Evolutionary conservation across 2,329 filamentous ascomycete species (phyloP), one percentile per base, ranked within the genome.

Genomic region (Zopfia rhizophila): DNA sequence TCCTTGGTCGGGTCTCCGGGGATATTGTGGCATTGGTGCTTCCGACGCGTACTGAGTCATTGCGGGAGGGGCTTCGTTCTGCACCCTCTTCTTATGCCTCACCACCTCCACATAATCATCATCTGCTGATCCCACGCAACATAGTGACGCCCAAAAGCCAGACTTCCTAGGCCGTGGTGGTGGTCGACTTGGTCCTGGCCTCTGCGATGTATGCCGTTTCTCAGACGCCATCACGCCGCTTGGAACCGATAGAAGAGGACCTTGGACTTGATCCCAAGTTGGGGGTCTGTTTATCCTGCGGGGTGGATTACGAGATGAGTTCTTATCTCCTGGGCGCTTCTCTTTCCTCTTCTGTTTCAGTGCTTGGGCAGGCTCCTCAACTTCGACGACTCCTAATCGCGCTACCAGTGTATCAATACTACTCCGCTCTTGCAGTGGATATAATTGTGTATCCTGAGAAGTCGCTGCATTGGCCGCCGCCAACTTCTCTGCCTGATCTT

Each of bases 331-430:
- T 37, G 28, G 53, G 29, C 48, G 60, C 31, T 58, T 45, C 43
- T 65, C 62, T 48, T 55, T 57, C 42, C 56, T 27, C 48, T 50
- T 35, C 46, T 29, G 68, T 55, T 60, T 69, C 43, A 73, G 68
- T 23, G 72, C 71, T 37, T 74, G 70, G 24, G 38, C 55, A 5
- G 55, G 45, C 18, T 70, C 67, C 5, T 86, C 77, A 27, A 91
- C 72, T 32, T 90, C 83, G n/a, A 91, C 69, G 14, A 94, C 76
- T 3, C 91, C 90, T 3, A 97, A 76, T 31, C 89, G 80, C 55
- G 91, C 90, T 29, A 91, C 85, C 45, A 97, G 76, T 0, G 91
- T 96, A 69, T 99, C 94, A 44, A 97, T 81, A 61, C 92, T 97
- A 23, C 85, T 87, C 38, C 89, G 80, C 45, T 83, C 78, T 58